Conservation (phyloP, 208 protist species). For the Acanthamoeba divionensis region DNA sequence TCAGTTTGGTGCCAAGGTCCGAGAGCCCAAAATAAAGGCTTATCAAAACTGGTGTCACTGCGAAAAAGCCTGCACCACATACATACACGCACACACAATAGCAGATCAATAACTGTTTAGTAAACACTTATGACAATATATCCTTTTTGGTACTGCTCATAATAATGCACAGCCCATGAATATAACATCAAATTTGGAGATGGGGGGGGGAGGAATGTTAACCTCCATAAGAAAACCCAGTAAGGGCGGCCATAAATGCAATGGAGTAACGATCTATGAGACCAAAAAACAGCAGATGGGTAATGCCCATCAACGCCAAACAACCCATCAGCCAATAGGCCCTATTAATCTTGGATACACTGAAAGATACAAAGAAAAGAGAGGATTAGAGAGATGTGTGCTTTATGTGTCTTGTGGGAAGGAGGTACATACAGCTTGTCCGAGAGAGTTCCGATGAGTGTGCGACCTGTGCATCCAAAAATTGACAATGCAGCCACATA, state of each 20-base stretch:
- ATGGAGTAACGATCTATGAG: not conserved
- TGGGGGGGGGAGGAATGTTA: not conserved
- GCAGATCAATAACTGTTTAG: no score
- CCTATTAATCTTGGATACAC: no score
- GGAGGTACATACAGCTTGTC: not conserved
- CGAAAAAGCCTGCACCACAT: conserved; percentile 17
- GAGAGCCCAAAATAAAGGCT: not conserved
- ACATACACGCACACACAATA: not conserved
- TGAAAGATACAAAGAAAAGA: no score
- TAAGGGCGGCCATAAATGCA: not conserved
- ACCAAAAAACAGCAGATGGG: not conserved
- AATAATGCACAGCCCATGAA: no score
- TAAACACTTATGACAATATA: no score
- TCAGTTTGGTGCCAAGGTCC: not conserved
- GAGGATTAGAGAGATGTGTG: no score
- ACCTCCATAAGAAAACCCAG: not conserved
- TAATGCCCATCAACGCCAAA: not conserved
- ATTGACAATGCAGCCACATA: not conserved
- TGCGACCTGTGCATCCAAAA: not conserved
- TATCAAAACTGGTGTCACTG: not conserved
- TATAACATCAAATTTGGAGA: no score
- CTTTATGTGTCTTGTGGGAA: no score
- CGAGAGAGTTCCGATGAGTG: not conserved
- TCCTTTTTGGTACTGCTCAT: no score
- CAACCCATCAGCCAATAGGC: conserved; percentile 10